phyloP scores from a whole-genome alignment of 2,329 filamentous ascomycete genomes.

The Fusarium abutilonis region DNA sequence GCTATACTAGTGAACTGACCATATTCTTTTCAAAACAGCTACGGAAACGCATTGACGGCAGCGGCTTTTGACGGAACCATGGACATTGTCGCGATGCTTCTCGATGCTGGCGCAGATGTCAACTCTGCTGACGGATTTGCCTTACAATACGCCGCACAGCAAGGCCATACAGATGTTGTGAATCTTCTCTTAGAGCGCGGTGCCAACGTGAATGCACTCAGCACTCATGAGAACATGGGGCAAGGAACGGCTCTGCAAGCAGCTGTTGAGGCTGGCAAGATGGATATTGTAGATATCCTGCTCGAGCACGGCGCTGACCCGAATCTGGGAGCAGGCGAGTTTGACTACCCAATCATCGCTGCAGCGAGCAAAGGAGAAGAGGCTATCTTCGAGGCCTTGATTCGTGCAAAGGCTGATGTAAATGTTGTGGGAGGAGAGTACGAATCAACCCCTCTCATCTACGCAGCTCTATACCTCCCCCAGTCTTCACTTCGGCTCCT shows the following conservation, averaged over 20 bases:
- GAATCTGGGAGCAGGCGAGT: slow-evolving; percentile 50
- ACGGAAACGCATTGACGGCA: slow-evolving; percentile 48
- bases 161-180: slow-evolving; percentile 51
- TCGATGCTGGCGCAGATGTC: slow-evolving; percentile 49
- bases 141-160: slow-evolving; percentile 51
- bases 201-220: slow-evolving; percentile 50
- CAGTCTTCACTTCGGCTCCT: slow-evolving; percentile 46
- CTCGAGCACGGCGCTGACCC: slow-evolving; percentile 52
- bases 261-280: slow-evolving; percentile 50
- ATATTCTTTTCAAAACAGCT: neutral
- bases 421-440: slow-evolving; percentile 50
- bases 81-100: slow-evolving; percentile 45
- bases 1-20: neutral
- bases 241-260: slow-evolving; percentile 54
- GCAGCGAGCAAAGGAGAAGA: slow-evolving; percentile 49
- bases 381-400: slow-evolving; percentile 50
- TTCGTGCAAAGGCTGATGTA: slow-evolving; percentile 50
- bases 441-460: slow-evolving; percentile 51
- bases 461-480: slow-evolving; percentile 50
- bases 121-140: slow-evolving; percentile 52
- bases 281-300: slow-evolving; percentile 51
- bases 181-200: slow-evolving; percentile 49
- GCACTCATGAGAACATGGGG: slow-evolving; percentile 42
- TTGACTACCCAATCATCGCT: slow-evolving; percentile 51
- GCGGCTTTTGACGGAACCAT: slow-evolving; percentile 52